These are phyloP conservation scores for Alternaria solani DNA, from an alignment of 2,329 filamentous ascomycete genomes.

Conservation along the genomic window DNA sequence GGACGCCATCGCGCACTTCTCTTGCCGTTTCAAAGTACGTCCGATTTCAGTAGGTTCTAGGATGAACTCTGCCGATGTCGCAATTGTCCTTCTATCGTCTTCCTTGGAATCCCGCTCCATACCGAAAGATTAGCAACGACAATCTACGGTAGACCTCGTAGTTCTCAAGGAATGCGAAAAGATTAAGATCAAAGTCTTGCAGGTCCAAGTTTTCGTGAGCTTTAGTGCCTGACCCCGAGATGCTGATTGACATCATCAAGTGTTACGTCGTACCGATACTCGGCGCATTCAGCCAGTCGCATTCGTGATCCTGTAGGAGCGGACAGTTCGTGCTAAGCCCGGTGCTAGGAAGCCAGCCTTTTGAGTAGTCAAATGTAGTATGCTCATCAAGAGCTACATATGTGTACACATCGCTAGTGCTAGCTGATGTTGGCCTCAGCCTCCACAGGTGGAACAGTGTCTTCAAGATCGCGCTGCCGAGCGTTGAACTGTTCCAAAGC, in stretches of 20 bases:
- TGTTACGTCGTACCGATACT: neutral
- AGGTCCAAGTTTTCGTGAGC: neutral
- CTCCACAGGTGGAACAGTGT: neutral
- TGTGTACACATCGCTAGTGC: neutral
- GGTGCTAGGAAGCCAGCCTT: neutral
- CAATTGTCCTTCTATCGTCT: neutral
- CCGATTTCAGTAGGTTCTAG: neutral
- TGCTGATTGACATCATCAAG: neutral
- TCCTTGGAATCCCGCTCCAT: neutral
- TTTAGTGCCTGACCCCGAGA: too few relatives aligned
- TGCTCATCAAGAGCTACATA: neutral
- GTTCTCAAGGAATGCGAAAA: neutral
- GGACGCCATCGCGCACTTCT: neutral
- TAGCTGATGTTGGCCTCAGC: neutral
- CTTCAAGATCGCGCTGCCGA: neutral
- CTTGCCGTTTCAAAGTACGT: neutral
- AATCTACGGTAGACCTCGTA: neutral
- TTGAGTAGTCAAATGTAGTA: neutral
- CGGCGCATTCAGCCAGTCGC: neutral
- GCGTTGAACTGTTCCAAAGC: neutral
- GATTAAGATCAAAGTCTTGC: neutral
- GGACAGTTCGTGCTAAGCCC: neutral
- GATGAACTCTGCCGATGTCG: neutral
- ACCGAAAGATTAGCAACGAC: neutral
- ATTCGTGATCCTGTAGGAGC: neutral